Base-by-base conservation (phyloP, 352 stramenopile genomes). In the Phytophthora litchii region DNA sequence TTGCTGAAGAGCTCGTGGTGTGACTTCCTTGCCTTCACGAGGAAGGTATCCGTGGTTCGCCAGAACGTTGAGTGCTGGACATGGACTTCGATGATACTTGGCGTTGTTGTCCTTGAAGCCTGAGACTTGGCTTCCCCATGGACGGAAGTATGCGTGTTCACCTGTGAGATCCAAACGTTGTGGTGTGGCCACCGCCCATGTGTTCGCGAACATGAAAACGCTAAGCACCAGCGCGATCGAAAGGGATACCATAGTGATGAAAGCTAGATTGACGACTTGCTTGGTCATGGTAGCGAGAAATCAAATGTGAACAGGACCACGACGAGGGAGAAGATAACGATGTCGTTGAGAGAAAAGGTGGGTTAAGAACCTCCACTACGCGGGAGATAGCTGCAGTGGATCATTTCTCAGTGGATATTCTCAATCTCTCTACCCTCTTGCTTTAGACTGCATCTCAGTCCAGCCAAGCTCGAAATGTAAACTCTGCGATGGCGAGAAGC, bases 31-130 rank as follows among this genome's bases (percentile, higher is more conserved):
- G 52, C 79, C 79, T 20, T 88, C 67, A 25, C 84, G 78, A 0
- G 80, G 69, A 2, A 92, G n/a, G 49, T 77, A 80, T 0, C 80
- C 80, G 41, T 91, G 80, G 48, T 92, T 93, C 3, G 83, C 81
- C 10, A 93, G 61, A 34, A 78, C 68, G 55, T 93, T 93, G 29
- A 93, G 64, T 20, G 63, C 70, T 29, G 81, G 81, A 46, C 84
- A 93, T 21, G 84, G 81, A 43, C 61, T 65, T 45, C 78, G 81
- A 55, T 89, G 81, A 51, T 78, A 69, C 60, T 19, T 46, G 2
- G 53, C 69, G 31, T 36, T 31, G 34, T 51, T 71, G n/a, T 54
- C 46, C 35, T 69, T 80, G 25, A 86, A 68, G 1, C 78, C 78
- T 0, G 75, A 81, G 32, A 83, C 72, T 1, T 81, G 61, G 4